Conservation (phyloP, 1,139 yeast species). For the Citeromyces hawaiiensis region DNA sequence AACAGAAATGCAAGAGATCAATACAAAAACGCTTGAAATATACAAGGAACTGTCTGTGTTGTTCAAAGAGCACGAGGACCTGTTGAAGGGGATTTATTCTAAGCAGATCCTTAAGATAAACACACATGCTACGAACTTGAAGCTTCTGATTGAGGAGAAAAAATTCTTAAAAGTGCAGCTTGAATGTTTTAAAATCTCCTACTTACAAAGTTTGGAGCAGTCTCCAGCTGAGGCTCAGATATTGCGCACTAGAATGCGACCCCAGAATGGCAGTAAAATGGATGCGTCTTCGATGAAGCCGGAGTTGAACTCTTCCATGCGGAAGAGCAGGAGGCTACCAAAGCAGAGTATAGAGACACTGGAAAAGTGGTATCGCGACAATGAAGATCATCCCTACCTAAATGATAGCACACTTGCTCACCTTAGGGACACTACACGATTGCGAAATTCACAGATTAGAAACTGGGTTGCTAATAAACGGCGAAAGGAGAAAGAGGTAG, state of each 20-base stretch:
- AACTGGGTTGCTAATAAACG: slow-evolving; percentile 10
- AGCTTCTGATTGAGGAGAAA: background rate
- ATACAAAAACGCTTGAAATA: background rate
- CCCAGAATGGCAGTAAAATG: background rate
- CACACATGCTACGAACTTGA: background rate
- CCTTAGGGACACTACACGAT: slow-evolving; percentile 8
- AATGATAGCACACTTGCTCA: slow-evolving; percentile 8
- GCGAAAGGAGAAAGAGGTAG: slow-evolving; percentile 7
- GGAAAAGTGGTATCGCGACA: slow-evolving; percentile 11
- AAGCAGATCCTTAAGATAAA: background rate
- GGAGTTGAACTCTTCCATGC: background rate
- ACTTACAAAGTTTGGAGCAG: background rate
- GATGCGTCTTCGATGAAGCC: background rate
- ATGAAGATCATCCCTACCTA: slow-evolving; percentile 11
- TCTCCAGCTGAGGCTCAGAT: background rate
- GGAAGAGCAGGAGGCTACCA: slow-evolving; percentile 4
- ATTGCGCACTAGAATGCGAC: background rate
- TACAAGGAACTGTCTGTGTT: background rate
- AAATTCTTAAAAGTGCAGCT: background rate
- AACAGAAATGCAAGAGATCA: background rate
- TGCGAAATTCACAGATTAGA: slow-evolving; percentile 9
- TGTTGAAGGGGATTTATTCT: background rate
- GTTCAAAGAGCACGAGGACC: background rate
- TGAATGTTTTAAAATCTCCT: background rate
- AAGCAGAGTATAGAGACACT: slow-evolving; percentile 6